Evolutionary conservation across 1,139 yeast genomes (phyloP).

Genomic region (Zygoascus meyerae): DNA sequence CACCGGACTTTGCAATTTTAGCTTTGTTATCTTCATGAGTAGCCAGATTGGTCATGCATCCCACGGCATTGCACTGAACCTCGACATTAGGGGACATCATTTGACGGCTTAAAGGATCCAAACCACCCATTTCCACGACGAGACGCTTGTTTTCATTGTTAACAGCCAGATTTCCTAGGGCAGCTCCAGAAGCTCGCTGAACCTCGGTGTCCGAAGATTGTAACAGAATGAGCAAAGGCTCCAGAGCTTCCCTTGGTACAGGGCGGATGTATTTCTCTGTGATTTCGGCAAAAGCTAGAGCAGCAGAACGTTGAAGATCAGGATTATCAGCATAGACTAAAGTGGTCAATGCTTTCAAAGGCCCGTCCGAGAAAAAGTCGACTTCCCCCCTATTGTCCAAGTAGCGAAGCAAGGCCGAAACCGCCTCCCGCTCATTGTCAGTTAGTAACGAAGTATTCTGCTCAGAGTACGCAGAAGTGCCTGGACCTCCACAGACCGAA

Average conservation of each 20-base stretch:
- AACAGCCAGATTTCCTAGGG: conserved; percentile 93
- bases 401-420: conserved; percentile 79
- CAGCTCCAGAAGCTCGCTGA: conserved; percentile 98
- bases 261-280: conserved; percentile 83
- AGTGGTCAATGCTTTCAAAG: conserved; percentile 82
- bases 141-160: conserved; percentile 89
- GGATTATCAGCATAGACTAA: conserved; percentile 91
- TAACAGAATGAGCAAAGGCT: conserved; percentile 81
- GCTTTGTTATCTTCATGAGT: conserved; percentile 98
- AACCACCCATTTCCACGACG: conserved; percentile 97
- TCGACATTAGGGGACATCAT: conserved; percentile 97
- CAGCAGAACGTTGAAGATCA: conserved; percentile 95
- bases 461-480: conserved; percentile 1
- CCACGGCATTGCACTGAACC: conserved; percentile 98
- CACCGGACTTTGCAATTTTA: conserved; percentile 96
- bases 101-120: conserved; percentile 91
- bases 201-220: conserved; percentile 90
- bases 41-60: conserved; percentile 95
- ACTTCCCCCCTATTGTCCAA: conserved; percentile 71
- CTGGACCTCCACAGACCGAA: conserved; percentile 7
- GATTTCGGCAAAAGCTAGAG: conserved; percentile 96
- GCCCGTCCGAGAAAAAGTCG: conserved; percentile 73
- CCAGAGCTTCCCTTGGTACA: conserved; percentile 84
- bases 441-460: conserved; percentile 73
- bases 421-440: conserved; percentile 97